Evolutionary conservation across 192 early-diverging fungal genomes (phyloP).

Genomic region (Rhizoclosmatium globosum): DNA sequence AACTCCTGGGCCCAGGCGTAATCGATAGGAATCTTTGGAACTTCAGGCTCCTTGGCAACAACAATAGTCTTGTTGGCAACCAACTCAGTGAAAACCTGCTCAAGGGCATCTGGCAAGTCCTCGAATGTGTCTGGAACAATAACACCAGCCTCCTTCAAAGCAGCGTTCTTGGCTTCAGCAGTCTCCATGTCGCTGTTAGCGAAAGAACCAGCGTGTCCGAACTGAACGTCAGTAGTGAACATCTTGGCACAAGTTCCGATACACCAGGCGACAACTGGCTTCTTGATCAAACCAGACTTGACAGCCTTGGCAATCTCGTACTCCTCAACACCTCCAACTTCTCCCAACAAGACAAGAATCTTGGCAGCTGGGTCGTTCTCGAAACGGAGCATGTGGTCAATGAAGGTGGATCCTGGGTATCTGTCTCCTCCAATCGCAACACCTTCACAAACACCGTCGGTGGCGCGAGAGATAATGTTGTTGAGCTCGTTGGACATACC

Average conservation of each 20-base stretch:
- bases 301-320: constrained; percentile 94
- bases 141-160: constrained; percentile 84
- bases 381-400: constrained; percentile 96
- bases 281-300: constrained; percentile 86
- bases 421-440: constrained; percentile 99
- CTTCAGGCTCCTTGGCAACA: constrained; percentile 84
- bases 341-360: constrained; percentile 94
- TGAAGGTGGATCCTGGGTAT: constrained; percentile 98
- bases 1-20: constrained; percentile 99
- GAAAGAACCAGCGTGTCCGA: constrained; percentile 96
- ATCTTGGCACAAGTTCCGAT: constrained; percentile 99
- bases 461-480: constrained; percentile 97
- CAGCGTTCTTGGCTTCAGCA: constrained; percentile 94
- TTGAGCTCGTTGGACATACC: constrained; percentile 99
- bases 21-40: constrained; percentile 98
- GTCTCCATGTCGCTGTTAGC: constrained; percentile 97
- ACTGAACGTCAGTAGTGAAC: constrained; percentile 98
- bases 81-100: constrained; percentile 79
- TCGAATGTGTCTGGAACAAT: constrained; percentile 97
- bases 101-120: constrained; percentile 84
- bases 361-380: constrained; percentile 92
- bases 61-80: constrained; percentile 76
- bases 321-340: constrained; percentile 98
- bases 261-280: constrained; percentile 99
- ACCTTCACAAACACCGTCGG: constrained; percentile 98